These are phyloP conservation scores for Mucor sp. DNA, from an alignment of 371 early-diverging fungal species.

Conservation along the genomic window DNA sequence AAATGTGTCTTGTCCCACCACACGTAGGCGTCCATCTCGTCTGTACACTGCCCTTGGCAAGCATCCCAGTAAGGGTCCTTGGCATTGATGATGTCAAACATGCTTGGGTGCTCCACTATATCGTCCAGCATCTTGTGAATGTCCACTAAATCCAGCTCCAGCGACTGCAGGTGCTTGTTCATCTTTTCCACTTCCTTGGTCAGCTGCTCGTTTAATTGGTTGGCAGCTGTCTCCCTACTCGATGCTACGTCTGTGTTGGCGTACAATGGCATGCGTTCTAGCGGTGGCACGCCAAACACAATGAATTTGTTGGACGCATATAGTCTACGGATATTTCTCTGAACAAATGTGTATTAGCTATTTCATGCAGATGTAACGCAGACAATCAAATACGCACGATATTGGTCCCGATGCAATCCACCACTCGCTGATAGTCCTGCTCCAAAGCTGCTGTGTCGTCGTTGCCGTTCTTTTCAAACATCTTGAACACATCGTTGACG, in stretches of 20 bases:
- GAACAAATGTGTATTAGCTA: neutral
- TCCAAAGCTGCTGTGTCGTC: neutral
- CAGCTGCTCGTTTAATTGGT: slow-evolving; percentile 29
- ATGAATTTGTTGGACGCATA: slow-evolving; percentile 40
- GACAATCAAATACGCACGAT: slow-evolving; percentile 25
- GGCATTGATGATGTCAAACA: slow-evolving; percentile 40
- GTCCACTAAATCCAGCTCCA: slow-evolving; percentile 39
- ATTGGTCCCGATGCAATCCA: slow-evolving; percentile 39
- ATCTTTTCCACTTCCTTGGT: slow-evolving; percentile 26
- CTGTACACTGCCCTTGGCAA: slow-evolving; percentile 45
- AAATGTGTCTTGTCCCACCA: slow-evolving; percentile 54
- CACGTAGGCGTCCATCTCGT: slow-evolving; percentile 36
- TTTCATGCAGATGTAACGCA: neutral
- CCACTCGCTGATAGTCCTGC: slow-evolving; percentile 15
- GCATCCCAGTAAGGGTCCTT: slow-evolving; percentile 42
- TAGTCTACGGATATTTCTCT: slow-evolving; percentile 41
- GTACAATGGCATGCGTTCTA: slow-evolving; percentile 44
- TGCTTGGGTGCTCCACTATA: slow-evolving; percentile 28
- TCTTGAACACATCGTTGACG: slow-evolving; percentile 37
- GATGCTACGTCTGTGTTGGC: slow-evolving; percentile 11
- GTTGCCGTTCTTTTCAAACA: slow-evolving; percentile 15
- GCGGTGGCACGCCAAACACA: slow-evolving; percentile 38
- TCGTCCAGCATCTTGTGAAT: slow-evolving; percentile 32
- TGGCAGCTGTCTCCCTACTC: slow-evolving; percentile 23
- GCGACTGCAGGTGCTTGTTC: slow-evolving; percentile 28